These are phyloP conservation scores for Noccaea bulbosa DNA, from an alignment of 345 rosid species.

Conservation along the genomic window DNA sequence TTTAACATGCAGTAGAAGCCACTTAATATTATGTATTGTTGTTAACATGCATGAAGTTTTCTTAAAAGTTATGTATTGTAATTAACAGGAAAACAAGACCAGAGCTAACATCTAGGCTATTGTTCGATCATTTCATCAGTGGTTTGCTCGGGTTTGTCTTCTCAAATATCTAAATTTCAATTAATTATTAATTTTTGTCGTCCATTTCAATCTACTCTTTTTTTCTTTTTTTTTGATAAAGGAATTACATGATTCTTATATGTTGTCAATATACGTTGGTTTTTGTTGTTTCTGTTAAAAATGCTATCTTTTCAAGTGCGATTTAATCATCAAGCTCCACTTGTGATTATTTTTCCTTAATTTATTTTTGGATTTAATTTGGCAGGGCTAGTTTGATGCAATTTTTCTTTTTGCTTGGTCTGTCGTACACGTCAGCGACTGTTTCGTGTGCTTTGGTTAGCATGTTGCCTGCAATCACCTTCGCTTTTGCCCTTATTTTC, in stretches of 20 bases:
- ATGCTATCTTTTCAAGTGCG: neutral
- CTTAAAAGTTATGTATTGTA: neutral
- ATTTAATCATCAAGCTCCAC: constrained; percentile 18
- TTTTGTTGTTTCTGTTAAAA: neutral
- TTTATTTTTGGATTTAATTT: neutral
- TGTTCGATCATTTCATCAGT: constrained; percentile 52
- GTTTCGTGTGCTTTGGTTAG: constrained; percentile 61
- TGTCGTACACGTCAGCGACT: constrained; percentile 63
- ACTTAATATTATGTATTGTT: neutral
- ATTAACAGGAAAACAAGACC: constrained; percentile 51
- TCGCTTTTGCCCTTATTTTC: constrained; percentile 55
- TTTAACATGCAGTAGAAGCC: neutral
- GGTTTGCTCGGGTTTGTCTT: constrained; percentile 50
- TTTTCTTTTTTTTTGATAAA: neutral
- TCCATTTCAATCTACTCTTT: neutral
- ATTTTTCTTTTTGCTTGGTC: constrained; percentile 58
- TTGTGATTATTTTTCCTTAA: neutral
- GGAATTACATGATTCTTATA: neutral
- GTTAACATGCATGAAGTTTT: neutral
- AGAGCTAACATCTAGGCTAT: constrained; percentile 45
- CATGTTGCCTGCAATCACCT: constrained; percentile 65
- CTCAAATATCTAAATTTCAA: constrained; percentile 10
- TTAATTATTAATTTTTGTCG: neutral
- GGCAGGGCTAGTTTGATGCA: constrained; percentile 57
- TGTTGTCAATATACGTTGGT: neutral